A percentile compares a stretch with the other conserved stretches of the same genome.
Evolutionary conservation across 108 stramenopile genomes (phyloP).

Genomic region (Fragilariopsis cylindrus): DNA sequence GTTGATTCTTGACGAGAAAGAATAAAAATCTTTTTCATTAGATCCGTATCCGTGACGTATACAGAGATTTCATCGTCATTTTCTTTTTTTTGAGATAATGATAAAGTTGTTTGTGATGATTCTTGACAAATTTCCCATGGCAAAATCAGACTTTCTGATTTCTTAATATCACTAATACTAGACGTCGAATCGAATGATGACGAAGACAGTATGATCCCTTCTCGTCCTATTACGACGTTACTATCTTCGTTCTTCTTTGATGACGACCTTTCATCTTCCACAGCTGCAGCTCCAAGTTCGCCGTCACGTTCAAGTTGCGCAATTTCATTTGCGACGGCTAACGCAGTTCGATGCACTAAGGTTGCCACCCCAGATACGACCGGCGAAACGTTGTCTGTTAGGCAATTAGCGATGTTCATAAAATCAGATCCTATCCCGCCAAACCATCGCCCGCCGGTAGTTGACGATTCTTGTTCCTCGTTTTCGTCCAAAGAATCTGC

Average conservation of each 20-base stretch:
- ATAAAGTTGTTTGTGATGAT: background rate
- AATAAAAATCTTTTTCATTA: slow-evolving; percentile 34
- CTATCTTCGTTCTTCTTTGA: background rate
- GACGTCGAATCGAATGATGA: slow-evolving; percentile 8
- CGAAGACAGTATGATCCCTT: background rate
- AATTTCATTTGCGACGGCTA: slow-evolving; percentile 60
- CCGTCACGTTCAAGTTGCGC: slow-evolving; percentile 45
- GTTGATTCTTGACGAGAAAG: slow-evolving; percentile 34
- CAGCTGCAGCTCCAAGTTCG: slow-evolving; percentile 19
- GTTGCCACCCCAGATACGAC: slow-evolving; percentile 38
- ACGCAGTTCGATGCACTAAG: slow-evolving; percentile 43
- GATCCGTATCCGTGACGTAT: slow-evolving; percentile 32
- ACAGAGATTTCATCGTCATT: slow-evolving; percentile 19
- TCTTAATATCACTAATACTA: background rate
- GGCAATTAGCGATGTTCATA: slow-evolving; percentile 27
- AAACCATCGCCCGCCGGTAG: slow-evolving; percentile 36
- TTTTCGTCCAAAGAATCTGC: background rate
- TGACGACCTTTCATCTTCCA: background rate
- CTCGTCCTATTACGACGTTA: background rate
- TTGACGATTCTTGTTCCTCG: background rate
- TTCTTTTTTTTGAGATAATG: background rate
- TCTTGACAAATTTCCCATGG: slow-evolving; percentile 52
- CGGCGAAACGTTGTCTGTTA: slow-evolving; percentile 31
- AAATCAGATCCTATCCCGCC: slow-evolving; percentile 40
- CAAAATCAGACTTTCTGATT: slow-evolving; percentile 21